Evolutionary conservation across 441 rosid genomes (phyloP), one percentile per base, ranked within the genome.

Genomic region (Aleurites moluccanus): DNA sequence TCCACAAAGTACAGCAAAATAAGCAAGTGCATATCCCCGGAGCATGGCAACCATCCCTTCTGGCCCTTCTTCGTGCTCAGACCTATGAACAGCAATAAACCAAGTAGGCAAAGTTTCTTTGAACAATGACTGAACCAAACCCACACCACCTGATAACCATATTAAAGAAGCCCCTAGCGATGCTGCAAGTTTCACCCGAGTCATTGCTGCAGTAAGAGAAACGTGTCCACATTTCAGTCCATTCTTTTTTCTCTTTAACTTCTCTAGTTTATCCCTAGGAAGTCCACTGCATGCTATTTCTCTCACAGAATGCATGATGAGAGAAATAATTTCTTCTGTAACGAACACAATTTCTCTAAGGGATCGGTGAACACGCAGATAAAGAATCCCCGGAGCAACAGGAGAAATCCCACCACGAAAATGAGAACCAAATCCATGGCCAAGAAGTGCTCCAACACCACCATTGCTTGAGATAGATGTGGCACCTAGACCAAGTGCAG

Each of bases 391-490:
- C 10, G 99, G 98, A 75, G 98, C 98, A 75, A 93, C 99, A 1
- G 99, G 85, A 65, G 98, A 86, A 65, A 90, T 88, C 50, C 98
- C 98, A 40, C 99, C 98, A 18, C 84, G 82, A 77, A 82, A 83
- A 75, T 88, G 92, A 63, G 99, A 94, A 38, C 98, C 97, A 81
- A 90, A 90, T 21, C 98, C 99, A 80, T 96, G 97, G 81, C 99
- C 99, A 60, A 96, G 93, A 72, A 96, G 98, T 67, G 98, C 93
- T 64, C 98, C 98, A 11, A 96, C 93, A 73, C 98, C 98, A 74
- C 97, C 97, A 67, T 85, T 88, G 86, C 89, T 88, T 66, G 82
- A 88, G 75, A 90, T 82, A 67, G 81, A 82, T 40, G 93, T 79
- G 64, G 92, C 80, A 72, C 82, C 87, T 60, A 90, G 83, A 63